These are phyloP conservation scores for Leucaena leucocephala DNA, from an alignment of 306 rosid species.

Conservation along the genomic window DNA sequence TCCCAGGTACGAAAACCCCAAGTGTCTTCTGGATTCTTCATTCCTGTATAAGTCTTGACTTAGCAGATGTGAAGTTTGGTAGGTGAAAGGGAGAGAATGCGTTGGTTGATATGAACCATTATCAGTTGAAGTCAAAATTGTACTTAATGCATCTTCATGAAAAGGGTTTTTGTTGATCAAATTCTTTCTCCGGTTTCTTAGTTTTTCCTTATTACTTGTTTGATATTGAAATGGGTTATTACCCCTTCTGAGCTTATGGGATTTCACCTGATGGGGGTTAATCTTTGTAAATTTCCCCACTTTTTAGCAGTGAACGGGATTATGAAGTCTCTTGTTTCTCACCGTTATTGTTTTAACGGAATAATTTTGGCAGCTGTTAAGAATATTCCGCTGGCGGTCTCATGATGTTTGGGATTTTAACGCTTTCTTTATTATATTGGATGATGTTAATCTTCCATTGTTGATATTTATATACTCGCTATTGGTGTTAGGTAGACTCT, in stretches of 20 bases:
- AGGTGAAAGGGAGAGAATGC: background rate
- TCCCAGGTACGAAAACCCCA: constrained; percentile 50
- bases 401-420: constrained; percentile 17
- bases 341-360: background rate
- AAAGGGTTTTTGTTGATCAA: constrained; percentile 14
- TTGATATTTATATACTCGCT: background rate
- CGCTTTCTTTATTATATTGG: background rate
- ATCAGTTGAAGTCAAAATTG: background rate
- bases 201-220: background rate
- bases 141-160: background rate
- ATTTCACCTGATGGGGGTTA: background rate
- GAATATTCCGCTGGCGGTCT: constrained; percentile 24
- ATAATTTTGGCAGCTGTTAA: constrained; percentile 14
- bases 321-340: background rate
- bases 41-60: background rate
- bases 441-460: background rate
- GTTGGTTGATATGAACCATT: constrained; percentile 10
- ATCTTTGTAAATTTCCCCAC: background rate
- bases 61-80: background rate
- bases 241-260: background rate
- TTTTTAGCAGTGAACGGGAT: background rate
- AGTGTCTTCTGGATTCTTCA: background rate
- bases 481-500: constrained; percentile 12
- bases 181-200: background rate
- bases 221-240: background rate